Conservation (phyloP, 192 early-diverging fungal species). For the Rhizoclosmatium sp. region DNA sequence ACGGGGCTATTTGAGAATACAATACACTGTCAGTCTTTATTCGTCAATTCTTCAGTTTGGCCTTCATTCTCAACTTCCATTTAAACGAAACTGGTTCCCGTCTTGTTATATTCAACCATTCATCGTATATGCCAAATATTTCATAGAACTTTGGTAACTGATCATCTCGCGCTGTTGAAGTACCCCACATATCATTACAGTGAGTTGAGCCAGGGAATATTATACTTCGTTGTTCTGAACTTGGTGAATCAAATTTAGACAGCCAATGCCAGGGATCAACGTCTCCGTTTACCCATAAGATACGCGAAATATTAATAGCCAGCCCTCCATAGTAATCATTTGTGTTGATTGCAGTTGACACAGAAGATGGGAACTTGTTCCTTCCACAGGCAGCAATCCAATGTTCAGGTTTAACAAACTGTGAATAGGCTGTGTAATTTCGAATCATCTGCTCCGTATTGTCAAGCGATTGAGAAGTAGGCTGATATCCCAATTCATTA, state of each 20-base stretch:
- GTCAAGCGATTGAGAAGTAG: not conserved
- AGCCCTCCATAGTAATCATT: not conserved
- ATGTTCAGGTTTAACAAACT: not conserved
- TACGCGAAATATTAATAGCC: not conserved
- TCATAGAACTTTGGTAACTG: too few species aligned
- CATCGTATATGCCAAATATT: too few species aligned
- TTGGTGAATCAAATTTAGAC: constrained; percentile 15
- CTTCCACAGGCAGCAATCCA: not conserved
- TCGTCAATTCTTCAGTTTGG: too few species aligned
- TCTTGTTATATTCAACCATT: too few species aligned
- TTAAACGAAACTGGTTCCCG: too few species aligned
- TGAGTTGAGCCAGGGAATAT: constrained; percentile 18
- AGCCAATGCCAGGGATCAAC: constrained; percentile 35
- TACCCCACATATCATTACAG: constrained; percentile 29
- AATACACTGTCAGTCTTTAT: too few species aligned
- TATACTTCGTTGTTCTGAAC: not conserved
- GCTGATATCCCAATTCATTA: constrained; percentile 25
- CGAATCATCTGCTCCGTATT: not conserved
- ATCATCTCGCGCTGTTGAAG: too few species aligned
- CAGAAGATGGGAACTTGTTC: not conserved
- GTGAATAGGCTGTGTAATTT: constrained; percentile 22
- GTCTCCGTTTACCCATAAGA: constrained; percentile 30
- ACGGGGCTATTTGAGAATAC: not conserved
- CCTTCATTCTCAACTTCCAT: too few species aligned
- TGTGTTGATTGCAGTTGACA: not conserved